A percentile compares a stretch with the other conserved stretches of the same genome.
Evolutionary conservation across 495 filamentous ascomycete genomes (phyloP).

Genomic region (Cladorrhinum samala): DNA sequence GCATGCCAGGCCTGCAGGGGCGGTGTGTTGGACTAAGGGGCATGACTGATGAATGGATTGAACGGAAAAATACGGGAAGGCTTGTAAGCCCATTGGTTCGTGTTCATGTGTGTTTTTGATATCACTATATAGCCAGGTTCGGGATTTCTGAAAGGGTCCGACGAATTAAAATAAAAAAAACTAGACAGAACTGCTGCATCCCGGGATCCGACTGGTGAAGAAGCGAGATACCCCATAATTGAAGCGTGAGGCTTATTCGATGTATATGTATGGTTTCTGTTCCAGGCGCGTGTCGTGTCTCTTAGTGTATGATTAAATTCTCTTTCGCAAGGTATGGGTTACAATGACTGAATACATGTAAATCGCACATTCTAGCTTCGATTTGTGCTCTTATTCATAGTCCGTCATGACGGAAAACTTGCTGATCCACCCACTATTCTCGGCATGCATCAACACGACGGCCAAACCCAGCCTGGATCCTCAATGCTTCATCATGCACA

Average conservation of each 20-base stretch:
- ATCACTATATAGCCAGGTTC: slow-evolving; percentile 19
- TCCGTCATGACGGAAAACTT: too few relatives aligned
- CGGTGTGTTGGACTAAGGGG: slow-evolving; percentile 27
- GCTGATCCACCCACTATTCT: too few relatives aligned
- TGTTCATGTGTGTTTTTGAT: slow-evolving; percentile 17
- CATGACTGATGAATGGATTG: slow-evolving; percentile 32
- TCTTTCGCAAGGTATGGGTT: too few relatives aligned
- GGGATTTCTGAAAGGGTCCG: slow-evolving; percentile 16
- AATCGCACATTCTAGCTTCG: background rate
- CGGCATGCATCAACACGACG: background rate
- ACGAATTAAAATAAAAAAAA: slow-evolving; percentile 23
- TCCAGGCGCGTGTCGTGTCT: too few relatives aligned
- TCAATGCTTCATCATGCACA: background rate
- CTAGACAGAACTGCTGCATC: slow-evolving; percentile 13
- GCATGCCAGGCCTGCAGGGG: slow-evolving; percentile 14
- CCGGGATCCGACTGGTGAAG: slow-evolving; percentile 8
- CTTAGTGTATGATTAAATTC: too few relatives aligned
- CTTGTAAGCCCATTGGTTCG: slow-evolving; percentile 20
- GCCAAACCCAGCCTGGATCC: background rate
- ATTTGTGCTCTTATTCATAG: too few relatives aligned
- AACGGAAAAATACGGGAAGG: slow-evolving; percentile 19
- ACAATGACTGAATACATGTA: too few relatives aligned
- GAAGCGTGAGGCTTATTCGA: too few relatives aligned
- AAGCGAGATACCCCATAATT: background rate
- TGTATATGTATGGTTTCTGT: too few relatives aligned